A percentile compares a stretch with the other conserved stretches of the same genome.
phyloP scores from a whole-genome alignment of 305 asterid species.

The Plantago rigida region DNA sequence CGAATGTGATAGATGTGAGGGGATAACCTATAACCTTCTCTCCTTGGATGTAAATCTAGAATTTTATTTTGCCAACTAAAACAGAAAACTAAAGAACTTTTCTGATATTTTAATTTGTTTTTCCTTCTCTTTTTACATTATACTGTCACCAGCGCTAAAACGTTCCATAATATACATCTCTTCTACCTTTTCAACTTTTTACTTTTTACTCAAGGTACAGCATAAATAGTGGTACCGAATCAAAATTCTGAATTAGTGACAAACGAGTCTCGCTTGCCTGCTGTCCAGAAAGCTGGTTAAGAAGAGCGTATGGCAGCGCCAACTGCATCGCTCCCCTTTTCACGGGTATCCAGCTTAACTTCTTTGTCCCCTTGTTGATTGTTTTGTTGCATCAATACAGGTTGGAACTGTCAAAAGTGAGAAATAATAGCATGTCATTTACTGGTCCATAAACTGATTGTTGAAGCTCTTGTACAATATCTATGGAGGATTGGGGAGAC shows the following conservation, averaged over 20 bases:
- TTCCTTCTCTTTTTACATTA: background rate
- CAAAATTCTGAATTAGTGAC: constrained; percentile 13
- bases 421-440: constrained; percentile 15
- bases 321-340: constrained; percentile 35
- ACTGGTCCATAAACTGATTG: constrained; percentile 2
- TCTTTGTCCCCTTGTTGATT: constrained; percentile 30
- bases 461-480: background rate
- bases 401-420: constrained; percentile 58
- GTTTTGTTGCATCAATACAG: constrained; percentile 64
- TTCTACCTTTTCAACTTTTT: constrained; percentile 11
- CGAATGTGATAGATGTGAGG: too few species aligned
- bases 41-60: background rate
- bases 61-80: background rate
- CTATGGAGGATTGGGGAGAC: background rate
- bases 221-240: constrained; percentile 8
- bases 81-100: background rate
- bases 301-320: constrained; percentile 29
- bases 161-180: constrained; percentile 17
- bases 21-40: too few species aligned
- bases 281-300: constrained; percentile 41
- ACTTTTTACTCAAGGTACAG: constrained; percentile 23
- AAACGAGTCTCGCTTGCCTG: constrained; percentile 22
- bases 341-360: constrained; percentile 36
- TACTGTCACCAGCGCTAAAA: background rate
- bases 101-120: background rate